A percentile compares a stretch with the other conserved stretches of the same genome.
These are phyloP conservation scores for Cardiospermum halicacabum DNA, from an alignment of 345 rosid species.

Conservation along the genomic window DNA sequence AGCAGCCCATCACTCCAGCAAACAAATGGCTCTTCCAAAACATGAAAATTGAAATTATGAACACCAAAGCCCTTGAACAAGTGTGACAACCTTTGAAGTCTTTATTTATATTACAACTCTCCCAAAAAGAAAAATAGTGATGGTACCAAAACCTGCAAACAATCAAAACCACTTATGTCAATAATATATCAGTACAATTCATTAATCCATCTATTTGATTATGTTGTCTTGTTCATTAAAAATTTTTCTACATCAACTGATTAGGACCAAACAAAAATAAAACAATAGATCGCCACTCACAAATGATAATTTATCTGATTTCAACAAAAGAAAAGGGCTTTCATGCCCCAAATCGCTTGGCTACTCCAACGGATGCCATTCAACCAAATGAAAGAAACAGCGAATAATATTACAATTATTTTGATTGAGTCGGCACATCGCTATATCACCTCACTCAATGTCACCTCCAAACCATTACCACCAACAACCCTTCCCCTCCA, in stretches of 20 bases:
- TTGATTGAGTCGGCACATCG: slow-evolving; percentile 45
- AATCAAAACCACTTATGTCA: slow-evolving; percentile 11
- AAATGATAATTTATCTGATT: slow-evolving; percentile 25
- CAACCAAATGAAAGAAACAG: slow-evolving; percentile 66
- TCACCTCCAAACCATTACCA: slow-evolving; percentile 4
- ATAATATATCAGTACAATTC: neutral
- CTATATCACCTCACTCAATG: slow-evolving; percentile 41
- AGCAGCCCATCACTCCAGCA: slow-evolving; percentile 76
- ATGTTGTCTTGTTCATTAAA: too few relatives aligned
- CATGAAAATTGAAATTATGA: slow-evolving; percentile 35
- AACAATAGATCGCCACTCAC: neutral
- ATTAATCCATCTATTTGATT: too few relatives aligned
- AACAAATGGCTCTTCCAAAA: slow-evolving; percentile 46
- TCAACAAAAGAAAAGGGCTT: slow-evolving; percentile 25
- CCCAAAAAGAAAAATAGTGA: slow-evolving; percentile 17
- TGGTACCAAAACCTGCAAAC: slow-evolving; percentile 30
- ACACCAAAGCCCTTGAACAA: slow-evolving; percentile 15
- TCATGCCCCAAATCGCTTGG: slow-evolving; percentile 41
- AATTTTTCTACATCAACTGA: neutral
- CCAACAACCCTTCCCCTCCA: slow-evolving; percentile 7
- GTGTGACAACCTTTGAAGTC: slow-evolving; percentile 15
- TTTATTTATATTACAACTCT: slow-evolving; percentile 16
- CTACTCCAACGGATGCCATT: slow-evolving; percentile 93
- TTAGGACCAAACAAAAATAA: neutral
- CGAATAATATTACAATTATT: slow-evolving; percentile 35